Percentiles rank a stretch among this genome's conserved stretches.
Evolutionary conservation across 805 yeast species (phyloP).

Genomic region (Hanseniaspora thailandica): DNA sequence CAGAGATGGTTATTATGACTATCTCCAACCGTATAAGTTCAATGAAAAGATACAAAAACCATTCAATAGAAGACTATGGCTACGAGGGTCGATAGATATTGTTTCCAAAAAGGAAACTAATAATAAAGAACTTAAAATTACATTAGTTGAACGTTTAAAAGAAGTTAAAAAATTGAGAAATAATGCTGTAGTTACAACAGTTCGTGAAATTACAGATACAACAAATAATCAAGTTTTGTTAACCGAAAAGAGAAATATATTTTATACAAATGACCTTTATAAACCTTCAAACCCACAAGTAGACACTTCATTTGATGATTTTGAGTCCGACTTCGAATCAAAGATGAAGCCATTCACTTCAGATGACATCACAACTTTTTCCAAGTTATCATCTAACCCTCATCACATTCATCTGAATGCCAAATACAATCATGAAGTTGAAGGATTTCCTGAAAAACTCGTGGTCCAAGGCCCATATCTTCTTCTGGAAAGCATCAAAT

Average conservation of each 20-base stretch:
- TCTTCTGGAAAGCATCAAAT: background rate
- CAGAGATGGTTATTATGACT: conserved; percentile 5
- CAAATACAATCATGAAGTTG: background rate
- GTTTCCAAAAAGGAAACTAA: background rate
- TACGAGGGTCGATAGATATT: conserved; percentile 1
- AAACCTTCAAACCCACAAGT: background rate
- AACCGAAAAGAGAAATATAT: conserved; percentile 5
- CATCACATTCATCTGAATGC: conserved; percentile 4
- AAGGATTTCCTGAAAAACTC: conserved; percentile 4
- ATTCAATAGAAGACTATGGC: conserved; percentile 10
- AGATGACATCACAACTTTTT: conserved; percentile 1
- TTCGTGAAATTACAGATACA: background rate
- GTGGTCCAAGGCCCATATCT: conserved; percentile 10
- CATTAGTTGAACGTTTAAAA: background rate
- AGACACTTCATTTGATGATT: background rate
- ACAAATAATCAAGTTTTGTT: background rate
- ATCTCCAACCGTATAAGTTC: conserved; percentile 1
- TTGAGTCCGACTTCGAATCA: background rate
- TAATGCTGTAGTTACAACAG: conserved; percentile 1
- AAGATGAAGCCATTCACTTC: background rate
- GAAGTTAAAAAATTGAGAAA: background rate
- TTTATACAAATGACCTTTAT: conserved; percentile 2
- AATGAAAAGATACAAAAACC: background rate
- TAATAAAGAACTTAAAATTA: background rate
- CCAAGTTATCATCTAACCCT: conserved; percentile 1